Evolutionary conservation across 768 basidiomycete genomes (phyloP), one percentile per base, ranked within the genome.

Genomic region (Panellus pusillus): DNA sequence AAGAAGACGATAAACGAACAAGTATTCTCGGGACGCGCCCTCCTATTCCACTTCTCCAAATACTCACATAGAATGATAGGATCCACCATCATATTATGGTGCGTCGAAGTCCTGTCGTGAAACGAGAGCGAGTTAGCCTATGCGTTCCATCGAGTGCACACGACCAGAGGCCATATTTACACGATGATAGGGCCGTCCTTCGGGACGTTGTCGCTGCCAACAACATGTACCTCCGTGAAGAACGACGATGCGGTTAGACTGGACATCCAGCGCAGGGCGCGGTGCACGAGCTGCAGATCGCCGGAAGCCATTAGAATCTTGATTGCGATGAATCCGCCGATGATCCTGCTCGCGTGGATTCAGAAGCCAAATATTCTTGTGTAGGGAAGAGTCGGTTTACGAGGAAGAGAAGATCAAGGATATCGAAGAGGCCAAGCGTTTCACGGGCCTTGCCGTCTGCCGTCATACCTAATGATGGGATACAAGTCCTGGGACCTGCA

Each of bases 1-100:
- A 60, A 61, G 48, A 62, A 54, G 15, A 58, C 6, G 2, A 2
- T 3, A 24, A 24, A 24, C 24, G 24, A 24, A 6, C 3, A 24
- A 24, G 24, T 24, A 24, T 24, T 24, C 24, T 24, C 24, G 24
- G 24, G 24, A 24, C 24, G 24, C 24, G 24, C 24, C 24, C 24
- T 24, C 24, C 6, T 24, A 24, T 24, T 52, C 32, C 54, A 42
- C 9, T n/a, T 12, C 41, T 5, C 20, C 17, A 14, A 13, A 29
- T 45, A 78, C 86, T 68, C 67, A 93, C 91, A 92, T 17, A 94
- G 75, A 51, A 90, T 72, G 35, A 83, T 83, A 19, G 91, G 91
- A 72, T 95, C 93, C 31, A 96, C 79, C 79, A 92, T 93, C 93
- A 95, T 96, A 68, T 97, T 98, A 64, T 93, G 89, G 66, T 97